phyloP scores from a whole-genome alignment of 2,329 filamentous ascomycete genomes.

The Dothidotthia symphoricarpi region DNA sequence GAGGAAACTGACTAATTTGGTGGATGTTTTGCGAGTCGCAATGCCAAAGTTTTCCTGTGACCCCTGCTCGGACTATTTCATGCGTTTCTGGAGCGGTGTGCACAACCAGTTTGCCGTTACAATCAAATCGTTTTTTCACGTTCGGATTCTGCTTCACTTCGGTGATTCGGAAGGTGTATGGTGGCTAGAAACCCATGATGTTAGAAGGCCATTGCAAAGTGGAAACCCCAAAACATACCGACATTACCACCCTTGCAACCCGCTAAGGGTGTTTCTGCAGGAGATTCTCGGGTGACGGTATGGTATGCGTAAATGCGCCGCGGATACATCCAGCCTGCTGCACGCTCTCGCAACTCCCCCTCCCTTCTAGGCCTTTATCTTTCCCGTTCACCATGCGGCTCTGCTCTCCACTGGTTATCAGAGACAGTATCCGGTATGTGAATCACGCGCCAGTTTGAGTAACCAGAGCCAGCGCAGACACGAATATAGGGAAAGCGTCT shows the following conservation, averaged over 20 bases:
- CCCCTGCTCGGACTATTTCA: slow-evolving; percentile 4
- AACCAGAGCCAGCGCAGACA: slow-evolving; percentile 14
- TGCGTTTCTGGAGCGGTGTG: no score
- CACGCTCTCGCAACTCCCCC: slow-evolving; percentile 9
- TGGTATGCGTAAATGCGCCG: slow-evolving; percentile 8
- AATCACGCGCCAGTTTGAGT: slow-evolving; percentile 29
- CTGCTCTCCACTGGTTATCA: slow-evolving; percentile 16
- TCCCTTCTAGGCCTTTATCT: slow-evolving; percentile 27
- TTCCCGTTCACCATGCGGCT: slow-evolving; percentile 28
- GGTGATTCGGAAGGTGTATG: no score
- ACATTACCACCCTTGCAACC: slow-evolving; percentile 19
- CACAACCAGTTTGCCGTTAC: no score
- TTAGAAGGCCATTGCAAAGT: no score
- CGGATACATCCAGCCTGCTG: slow-evolving; percentile 10
- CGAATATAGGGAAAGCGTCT: slow-evolving; percentile 21
- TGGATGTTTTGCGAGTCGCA: slow-evolving; percentile 16
- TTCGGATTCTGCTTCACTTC: no score
- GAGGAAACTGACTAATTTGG: neutral
- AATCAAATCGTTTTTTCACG: no score
- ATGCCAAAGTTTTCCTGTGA: slow-evolving; percentile 14
- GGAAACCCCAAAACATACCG: no score
- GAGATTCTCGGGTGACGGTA: slow-evolving; percentile 1
- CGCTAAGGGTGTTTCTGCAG: neutral
- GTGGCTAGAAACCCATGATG: no score
- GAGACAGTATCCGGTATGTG: neutral